Evolutionary conservation across 305 asterid species (phyloP).

Genomic region (Fraxinus greggii): DNA sequence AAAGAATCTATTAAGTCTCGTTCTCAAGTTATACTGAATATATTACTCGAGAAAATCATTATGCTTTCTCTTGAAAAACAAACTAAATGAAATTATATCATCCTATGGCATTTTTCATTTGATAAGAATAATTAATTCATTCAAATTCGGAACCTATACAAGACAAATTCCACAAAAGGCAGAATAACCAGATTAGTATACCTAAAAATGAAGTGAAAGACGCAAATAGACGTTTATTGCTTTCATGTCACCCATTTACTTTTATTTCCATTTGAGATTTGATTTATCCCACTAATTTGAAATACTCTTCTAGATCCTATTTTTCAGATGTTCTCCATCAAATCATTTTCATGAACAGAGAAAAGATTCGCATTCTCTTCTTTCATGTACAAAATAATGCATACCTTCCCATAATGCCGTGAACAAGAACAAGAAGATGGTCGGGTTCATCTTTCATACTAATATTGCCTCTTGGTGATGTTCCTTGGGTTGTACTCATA

Average conservation of each 20-base stretch:
- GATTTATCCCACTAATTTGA: neutral
- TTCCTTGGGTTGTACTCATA: constrained; percentile 62
- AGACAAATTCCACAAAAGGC: neutral
- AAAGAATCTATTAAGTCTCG: neutral
- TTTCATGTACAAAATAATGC: constrained; percentile 12
- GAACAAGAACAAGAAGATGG: constrained; percentile 97
- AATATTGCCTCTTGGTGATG: constrained; percentile 43
- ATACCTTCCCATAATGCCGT: constrained; percentile 95
- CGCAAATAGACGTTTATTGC: neutral
- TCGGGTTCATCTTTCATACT: constrained; percentile 64
- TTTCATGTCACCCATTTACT: neutral
- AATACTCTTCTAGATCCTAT: neutral
- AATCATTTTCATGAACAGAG: neutral
- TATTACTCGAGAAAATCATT: neutral
- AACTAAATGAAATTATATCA: neutral
- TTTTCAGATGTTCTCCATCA: neutral
- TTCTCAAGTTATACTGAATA: neutral
- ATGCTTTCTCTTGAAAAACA: neutral
- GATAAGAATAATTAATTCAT: neutral
- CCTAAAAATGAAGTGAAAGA: neutral
- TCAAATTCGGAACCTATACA: neutral
- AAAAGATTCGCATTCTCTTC: constrained; percentile 12
- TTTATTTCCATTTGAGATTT: constrained; percentile 12
- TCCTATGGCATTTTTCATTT: neutral
- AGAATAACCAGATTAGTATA: neutral